Evolutionary conservation across 1,284 basidiomycete genomes (phyloP).

Genomic region (Hypsizygus ulmarius): DNA sequence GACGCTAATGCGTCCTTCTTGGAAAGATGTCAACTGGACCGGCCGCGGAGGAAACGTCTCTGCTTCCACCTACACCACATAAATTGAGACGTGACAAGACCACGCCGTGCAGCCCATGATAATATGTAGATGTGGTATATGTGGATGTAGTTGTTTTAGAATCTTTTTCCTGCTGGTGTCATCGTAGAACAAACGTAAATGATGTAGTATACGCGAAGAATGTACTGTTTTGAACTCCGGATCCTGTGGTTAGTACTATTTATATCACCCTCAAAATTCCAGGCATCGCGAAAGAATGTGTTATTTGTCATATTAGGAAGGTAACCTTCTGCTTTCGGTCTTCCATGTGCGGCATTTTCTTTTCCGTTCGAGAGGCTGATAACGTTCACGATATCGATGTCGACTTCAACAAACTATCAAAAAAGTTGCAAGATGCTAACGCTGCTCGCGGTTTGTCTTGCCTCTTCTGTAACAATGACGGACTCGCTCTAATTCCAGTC

Average conservation of each 20-base stretch:
- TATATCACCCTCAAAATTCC: too few species aligned
- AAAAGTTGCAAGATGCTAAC: constrained; percentile 42
- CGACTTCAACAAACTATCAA: constrained; percentile 29
- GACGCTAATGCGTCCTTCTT: constrained; percentile 7
- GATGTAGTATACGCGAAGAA: constrained; percentile 12
- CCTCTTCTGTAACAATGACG: constrained; percentile 1
- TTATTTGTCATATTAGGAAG: not conserved
- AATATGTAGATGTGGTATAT: constrained; percentile 1
- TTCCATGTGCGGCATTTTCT: constrained; percentile 56
- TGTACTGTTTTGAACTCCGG: not conserved
- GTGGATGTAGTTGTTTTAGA: constrained; percentile 13
- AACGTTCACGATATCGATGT: constrained; percentile 10
- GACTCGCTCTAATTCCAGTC: constrained; percentile 3
- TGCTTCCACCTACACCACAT: constrained; percentile 89
- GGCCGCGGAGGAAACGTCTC: constrained; percentile 94
- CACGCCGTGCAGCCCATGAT: constrained; percentile 6
- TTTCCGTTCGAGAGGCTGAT: constrained; percentile 25
- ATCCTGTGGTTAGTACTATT: too few species aligned
- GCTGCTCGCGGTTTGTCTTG: constrained; percentile 46
- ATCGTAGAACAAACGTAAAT: not conserved
- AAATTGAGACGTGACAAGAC: constrained; percentile 30
- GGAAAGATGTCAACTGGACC: constrained; percentile 84
- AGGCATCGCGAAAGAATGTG: not conserved
- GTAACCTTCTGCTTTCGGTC: constrained; percentile 13
- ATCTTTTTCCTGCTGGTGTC: not conserved